Evolutionary conservation across 305 asterid species (phyloP).

Genomic region (Fraxinus paxiana): DNA sequence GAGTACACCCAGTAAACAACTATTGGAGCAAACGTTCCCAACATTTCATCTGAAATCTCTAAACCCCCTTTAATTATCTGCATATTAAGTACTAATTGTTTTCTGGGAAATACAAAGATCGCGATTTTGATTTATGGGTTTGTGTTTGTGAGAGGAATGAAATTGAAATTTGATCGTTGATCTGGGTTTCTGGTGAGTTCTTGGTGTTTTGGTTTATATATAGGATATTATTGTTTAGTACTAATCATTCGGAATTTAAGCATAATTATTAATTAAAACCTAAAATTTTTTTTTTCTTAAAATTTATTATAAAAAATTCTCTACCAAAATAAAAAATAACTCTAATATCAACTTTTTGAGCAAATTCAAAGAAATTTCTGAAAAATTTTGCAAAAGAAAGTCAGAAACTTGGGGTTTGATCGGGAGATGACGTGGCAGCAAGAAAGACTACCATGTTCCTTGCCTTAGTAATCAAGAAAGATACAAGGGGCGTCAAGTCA

Average conservation of each 20-base stretch:
- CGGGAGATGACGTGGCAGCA: background rate
- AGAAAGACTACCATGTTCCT: background rate
- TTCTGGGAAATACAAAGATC: background rate
- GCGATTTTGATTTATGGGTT: background rate
- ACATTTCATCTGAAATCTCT: conserved; percentile 61
- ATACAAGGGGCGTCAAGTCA: background rate
- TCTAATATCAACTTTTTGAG: background rate
- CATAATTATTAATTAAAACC: background rate
- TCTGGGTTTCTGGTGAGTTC: background rate
- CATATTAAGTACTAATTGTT: conserved; percentile 20
- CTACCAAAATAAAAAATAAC: background rate
- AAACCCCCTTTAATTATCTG: conserved; percentile 35
- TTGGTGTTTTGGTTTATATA: background rate
- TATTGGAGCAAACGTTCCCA: conserved; percentile 75
- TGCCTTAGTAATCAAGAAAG: background rate
- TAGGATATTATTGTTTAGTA: background rate
- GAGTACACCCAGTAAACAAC: conserved; percentile 76
- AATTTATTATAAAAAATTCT: background rate
- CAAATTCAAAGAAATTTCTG: background rate
- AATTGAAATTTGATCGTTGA: background rate
- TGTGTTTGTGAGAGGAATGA: background rate
- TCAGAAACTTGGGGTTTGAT: background rate
- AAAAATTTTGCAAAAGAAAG: background rate
- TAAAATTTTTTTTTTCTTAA: background rate
- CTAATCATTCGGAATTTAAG: background rate